These are phyloP conservation scores for Plicaturopsis crispa DNA, from an alignment of 768 basidiomycete genomes.

Conservation along the genomic window DNA sequence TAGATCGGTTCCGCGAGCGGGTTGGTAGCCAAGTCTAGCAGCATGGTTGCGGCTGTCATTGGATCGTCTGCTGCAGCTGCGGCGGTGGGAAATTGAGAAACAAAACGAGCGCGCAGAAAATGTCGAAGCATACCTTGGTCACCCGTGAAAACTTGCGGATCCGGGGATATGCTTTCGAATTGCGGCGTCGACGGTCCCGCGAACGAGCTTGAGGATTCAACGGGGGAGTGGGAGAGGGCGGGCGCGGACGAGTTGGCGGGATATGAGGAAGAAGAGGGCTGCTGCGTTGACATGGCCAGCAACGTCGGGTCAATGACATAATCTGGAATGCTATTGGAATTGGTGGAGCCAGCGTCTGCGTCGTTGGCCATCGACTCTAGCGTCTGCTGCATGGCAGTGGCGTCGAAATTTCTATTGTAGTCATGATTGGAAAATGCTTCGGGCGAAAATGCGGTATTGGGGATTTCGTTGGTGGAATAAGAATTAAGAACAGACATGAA, in stretches of 20 bases:
- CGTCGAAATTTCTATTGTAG: too few relatives aligned
- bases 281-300: constrained; percentile 17
- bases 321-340: constrained; percentile 8
- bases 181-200: constrained; percentile 18
- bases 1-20: too few relatives aligned
- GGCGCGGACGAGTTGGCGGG: constrained; percentile 10
- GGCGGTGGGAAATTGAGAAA: constrained; percentile 8
- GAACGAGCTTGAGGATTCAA: constrained; percentile 23
- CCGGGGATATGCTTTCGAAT: constrained; percentile 1
- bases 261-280: constrained; percentile 2
- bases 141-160: background rate
- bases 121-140: constrained; percentile 10
- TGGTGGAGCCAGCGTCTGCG: too few relatives aligned
- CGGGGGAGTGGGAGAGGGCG: constrained; percentile 18
- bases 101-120: background rate
- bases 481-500: too few relatives aligned
- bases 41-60: constrained; percentile 10
- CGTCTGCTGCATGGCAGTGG: too few relatives aligned
- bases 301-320: constrained; percentile 24
- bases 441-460: too few relatives aligned
- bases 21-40: constrained; percentile 7
- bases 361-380: too few relatives aligned
- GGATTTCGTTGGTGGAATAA: too few relatives aligned
- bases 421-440: too few relatives aligned
- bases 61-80: constrained; percentile 10